Base-by-base conservation (phyloP, 2,329 filamentous ascomycete genomes). In the Acrocalymma vagum region DNA sequence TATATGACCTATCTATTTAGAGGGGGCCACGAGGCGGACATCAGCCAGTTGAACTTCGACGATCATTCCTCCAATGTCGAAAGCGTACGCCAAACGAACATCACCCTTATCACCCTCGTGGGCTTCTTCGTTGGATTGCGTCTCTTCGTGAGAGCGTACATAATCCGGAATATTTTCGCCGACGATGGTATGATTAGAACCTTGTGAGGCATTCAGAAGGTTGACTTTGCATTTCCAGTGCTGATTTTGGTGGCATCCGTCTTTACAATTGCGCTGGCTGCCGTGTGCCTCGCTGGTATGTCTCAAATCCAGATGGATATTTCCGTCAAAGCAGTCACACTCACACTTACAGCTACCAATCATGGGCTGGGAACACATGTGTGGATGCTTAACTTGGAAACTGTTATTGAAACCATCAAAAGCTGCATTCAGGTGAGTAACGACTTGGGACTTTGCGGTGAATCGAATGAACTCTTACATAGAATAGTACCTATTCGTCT, bases 391-490 rank as follows among this genome's bases (percentile, higher is more conserved):
- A 29, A 36, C 4, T 6, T 37, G 9, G 17, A 25, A 5, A 29
- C 20, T 6, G 20, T 45, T 15, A 29, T 51, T 9, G 28, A 45
- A 3, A 42, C 24, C 6, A 30, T 48, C 4, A 48, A 46, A 29
- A 37, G 18, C 22, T 45, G 36, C 34, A 47, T 55, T 25, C 52
- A 53, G 36, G 52, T 53, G n/a, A 40, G 49, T n/a, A n/a, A n/a
- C n/a, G n/a, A n/a, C n/a, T n/a, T n/a, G n/a, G n/a, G n/a, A n/a
- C n/a, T n/a, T n/a, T n/a, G n/a, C n/a, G n/a, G n/a, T 6, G n/a
- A n/a, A 20, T 8, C 14, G n/a, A 32, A 17, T n/a, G 23, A 22
- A 25, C 42, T 22, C 33, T 18, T 7, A 16, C 7, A 14, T n/a
- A n/a, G n/a, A n/a, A 18, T 16, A 56, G 53, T 46, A 42, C 26